Evolutionary conservation across 78 protist species (phyloP).

Genomic region (Dictyostelium purpureum): DNA sequence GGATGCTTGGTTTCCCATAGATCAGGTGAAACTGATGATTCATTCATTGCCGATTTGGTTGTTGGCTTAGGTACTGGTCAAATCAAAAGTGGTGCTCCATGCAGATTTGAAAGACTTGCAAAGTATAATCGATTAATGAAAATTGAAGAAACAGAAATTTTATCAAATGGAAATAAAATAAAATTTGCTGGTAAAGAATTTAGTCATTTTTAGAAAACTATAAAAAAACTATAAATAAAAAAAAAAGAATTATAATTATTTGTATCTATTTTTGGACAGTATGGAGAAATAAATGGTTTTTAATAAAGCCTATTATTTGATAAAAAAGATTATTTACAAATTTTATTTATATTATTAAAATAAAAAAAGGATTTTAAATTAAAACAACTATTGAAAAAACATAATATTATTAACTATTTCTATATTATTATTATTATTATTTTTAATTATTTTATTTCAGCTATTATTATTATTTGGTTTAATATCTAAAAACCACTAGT

Average conservation of each 20-base stretch:
- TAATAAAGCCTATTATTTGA: too few species aligned
- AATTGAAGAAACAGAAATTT: slow-evolving; percentile 69
- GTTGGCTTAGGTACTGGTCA: slow-evolving; percentile 98
- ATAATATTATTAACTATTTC: too few species aligned
- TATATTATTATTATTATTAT: too few species aligned
- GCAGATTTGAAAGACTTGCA: slow-evolving; percentile 98
- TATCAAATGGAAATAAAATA: neutral
- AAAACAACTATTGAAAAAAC: too few species aligned
- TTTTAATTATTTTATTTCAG: too few species aligned
- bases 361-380: too few species aligned
- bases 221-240: neutral
- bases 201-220: neutral
- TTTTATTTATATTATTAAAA: too few species aligned
- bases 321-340: too few species aligned
- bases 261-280: neutral
- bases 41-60: slow-evolving; percentile 99
- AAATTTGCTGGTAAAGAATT: neutral
- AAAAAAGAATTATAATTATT: neutral
- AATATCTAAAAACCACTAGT: neutral
- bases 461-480: neutral
- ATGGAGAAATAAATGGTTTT: too few species aligned
- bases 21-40: slow-evolving; percentile 98
- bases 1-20: slow-evolving; percentile 98
- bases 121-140: slow-evolving; percentile 99
- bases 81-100: slow-evolving; percentile 99